Percentiles rank a stretch among this genome's conserved stretches.
Conservation (phyloP, 2,329 filamentous ascomycete genomes). For the Diaporthe helianthi region DNA sequence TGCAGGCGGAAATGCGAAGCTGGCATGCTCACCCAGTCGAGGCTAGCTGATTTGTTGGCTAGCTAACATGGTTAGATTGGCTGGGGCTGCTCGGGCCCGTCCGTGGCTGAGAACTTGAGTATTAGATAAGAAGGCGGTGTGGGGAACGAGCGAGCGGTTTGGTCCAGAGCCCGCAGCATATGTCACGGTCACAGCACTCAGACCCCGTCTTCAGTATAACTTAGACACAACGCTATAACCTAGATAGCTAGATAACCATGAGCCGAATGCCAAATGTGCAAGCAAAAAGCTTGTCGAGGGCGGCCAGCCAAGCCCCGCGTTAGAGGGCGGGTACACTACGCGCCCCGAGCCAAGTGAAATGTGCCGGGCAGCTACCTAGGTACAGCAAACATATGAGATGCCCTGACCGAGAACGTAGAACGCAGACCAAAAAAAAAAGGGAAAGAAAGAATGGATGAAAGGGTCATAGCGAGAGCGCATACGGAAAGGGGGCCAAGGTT, state of each 20-base stretch:
- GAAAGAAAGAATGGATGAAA: too few species aligned
- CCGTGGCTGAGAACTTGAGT: background rate
- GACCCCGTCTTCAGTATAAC: too few species aligned
- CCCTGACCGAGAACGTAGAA: background rate
- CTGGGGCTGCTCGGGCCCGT: background rate
- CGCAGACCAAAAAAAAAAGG: too few species aligned
- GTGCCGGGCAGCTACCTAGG: background rate
- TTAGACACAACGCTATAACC: too few species aligned
- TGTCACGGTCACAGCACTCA: background rate
- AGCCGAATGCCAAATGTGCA: too few species aligned
- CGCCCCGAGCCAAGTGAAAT: too few species aligned
- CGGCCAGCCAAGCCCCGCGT: too few species aligned
- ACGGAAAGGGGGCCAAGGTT: slow-evolving; percentile 10
- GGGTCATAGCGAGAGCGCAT: background rate
- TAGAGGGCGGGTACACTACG: too few species aligned
- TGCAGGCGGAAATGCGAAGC: background rate
- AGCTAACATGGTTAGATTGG: background rate
- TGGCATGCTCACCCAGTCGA: slow-evolving; percentile 9
- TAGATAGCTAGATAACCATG: too few species aligned
- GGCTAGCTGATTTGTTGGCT: slow-evolving; percentile 15
- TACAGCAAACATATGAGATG: background rate
- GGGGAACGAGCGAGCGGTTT: background rate
- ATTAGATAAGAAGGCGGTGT: too few species aligned
- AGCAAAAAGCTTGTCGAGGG: background rate
- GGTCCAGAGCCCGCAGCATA: background rate